Evolutionary conservation across 2,329 filamentous ascomycete species (phyloP), one percentile per base, ranked within the genome.

Genomic region (Thermomyces lanuginosus): DNA sequence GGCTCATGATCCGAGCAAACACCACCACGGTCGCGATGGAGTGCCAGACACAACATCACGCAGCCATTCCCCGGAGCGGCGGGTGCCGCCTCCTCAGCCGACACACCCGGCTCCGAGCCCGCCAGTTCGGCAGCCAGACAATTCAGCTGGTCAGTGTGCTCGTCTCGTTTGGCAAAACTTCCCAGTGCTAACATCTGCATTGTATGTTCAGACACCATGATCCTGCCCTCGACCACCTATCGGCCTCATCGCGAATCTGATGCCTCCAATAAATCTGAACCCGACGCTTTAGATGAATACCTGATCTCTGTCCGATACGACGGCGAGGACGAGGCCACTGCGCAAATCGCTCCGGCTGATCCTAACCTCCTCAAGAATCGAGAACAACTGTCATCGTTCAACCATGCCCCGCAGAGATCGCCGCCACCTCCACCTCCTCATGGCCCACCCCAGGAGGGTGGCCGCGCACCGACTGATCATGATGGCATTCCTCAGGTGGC

Each of bases 261-360:
- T 31, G 61, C 78, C 35, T 65, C 76, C 31, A 58, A 66, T 33
- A 54, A 60, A 28, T 53, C 57, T 33, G 53, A 67, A 44, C 57
- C 58, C 4, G 69, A 72, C 28, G 66, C 66, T 21, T 66, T 66
- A 6, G 47, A 79, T 37, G 75, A 76, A 45, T 80, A 79, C 43
- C 72, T 80, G 36, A 82, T 83, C 29, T 76, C 78, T 2, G 70
- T 83, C 32, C 76, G 74, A 11, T 63, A 83, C 26, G 77, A 83
- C 42, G 72, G n/a, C n/a, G n/a, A n/a, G n/a, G n/a, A n/a, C n/a
- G n/a, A n/a, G n/a, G n/a, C n/a, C 74, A 8, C n/a, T n/a, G n/a
- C n/a, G n/a, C n/a, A n/a, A n/a, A n/a, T n/a, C n/a, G n/a, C n/a
- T n/a, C n/a, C n/a, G n/a, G n/a, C n/a, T n/a, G n/a, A n/a, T n/a